Percentiles rank a stretch among this genome's conserved stretches.
Evolutionary conservation across 228 moss, liverwort and hornwort species (phyloP).

Genomic region (Sphagnum magellanicum): DNA sequence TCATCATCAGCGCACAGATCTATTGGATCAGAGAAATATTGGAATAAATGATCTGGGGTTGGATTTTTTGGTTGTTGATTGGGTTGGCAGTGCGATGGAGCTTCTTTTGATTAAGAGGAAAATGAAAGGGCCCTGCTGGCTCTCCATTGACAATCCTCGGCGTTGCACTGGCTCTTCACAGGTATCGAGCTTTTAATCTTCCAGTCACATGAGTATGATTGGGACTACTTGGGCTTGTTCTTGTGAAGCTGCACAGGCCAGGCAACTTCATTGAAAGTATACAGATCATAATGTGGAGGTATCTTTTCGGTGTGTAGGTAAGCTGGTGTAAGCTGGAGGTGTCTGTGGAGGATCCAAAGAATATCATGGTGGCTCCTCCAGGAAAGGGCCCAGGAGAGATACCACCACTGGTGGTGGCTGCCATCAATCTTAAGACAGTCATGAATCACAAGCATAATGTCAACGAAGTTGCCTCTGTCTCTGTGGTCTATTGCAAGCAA

Average conservation of each 20-base stretch:
- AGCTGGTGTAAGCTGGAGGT: slow-evolving; percentile 99
- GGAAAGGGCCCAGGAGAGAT: slow-evolving; percentile 58
- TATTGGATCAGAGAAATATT: no score
- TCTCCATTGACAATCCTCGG: slow-evolving; percentile 67
- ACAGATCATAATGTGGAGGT: no score
- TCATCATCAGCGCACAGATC: no score
- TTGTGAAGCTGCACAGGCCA: no score
- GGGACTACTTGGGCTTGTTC: no score
- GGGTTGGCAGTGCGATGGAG: slow-evolving; percentile 70
- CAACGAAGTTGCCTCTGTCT: slow-evolving; percentile 85
- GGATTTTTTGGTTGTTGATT: neutral
- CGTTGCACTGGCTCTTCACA: slow-evolving; percentile 60
- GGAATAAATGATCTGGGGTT: no score
- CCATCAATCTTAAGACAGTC: slow-evolving; percentile 88
- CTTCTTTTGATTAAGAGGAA: slow-evolving; percentile 80
- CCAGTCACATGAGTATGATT: neutral
- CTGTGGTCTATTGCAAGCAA: slow-evolving; percentile 76
- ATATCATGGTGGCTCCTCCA: slow-evolving; percentile 53
- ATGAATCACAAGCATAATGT: slow-evolving; percentile 85
- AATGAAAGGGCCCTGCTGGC: slow-evolving; percentile 94
- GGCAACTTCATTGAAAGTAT: no score
- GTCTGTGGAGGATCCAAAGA: slow-evolving; percentile 64
- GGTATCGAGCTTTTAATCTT: slow-evolving; percentile 19
- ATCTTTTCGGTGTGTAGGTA: slow-evolving; percentile 28
- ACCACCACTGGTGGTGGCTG: slow-evolving; percentile 82